Evolutionary conservation across 2,329 filamentous ascomycete species (phyloP).

Genomic region (Colletotrichum cuscutae): DNA sequence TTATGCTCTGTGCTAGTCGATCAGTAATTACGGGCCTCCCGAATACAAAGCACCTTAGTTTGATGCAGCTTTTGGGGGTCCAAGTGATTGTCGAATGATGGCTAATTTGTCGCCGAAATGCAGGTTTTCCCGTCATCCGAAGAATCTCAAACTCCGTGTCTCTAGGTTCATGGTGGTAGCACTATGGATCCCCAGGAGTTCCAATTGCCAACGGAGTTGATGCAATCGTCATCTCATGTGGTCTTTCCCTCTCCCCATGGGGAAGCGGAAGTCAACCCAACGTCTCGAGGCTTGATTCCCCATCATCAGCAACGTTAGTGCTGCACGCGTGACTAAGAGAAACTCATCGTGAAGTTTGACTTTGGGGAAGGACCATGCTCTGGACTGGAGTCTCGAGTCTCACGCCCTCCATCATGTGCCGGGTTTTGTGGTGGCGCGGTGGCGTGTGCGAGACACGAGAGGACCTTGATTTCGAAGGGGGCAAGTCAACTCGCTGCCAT

Average conservation of each 20-base stretch:
- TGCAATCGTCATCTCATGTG: not conserved
- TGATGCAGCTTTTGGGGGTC: not conserved
- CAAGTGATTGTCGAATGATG: not conserved
- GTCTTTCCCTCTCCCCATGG: not conserved
- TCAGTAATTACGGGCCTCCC: not conserved
- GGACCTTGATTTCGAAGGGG: not conserved
- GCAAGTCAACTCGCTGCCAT: not conserved
- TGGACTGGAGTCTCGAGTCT: not conserved
- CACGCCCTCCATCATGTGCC: not conserved
- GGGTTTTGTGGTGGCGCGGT: not conserved
- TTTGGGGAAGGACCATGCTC: not conserved
- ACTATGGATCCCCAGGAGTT: not conserved
- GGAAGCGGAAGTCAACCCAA: not conserved
- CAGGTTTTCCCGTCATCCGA: not conserved
- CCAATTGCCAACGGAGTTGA: not conserved
- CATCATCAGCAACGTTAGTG: not conserved
- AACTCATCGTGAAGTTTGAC: not conserved
- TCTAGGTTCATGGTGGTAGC: not conserved
- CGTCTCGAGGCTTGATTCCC: not conserved
- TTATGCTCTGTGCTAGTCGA: not conserved
- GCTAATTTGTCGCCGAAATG: constrained; percentile 5
- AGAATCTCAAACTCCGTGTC: not conserved
- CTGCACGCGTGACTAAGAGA: constrained; percentile 11
- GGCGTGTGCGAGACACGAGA: not conserved
- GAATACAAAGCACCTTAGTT: not conserved